Base-by-base conservation (phyloP, 176 grass and related monocot species). In the Aechmea fasciata region DNA sequence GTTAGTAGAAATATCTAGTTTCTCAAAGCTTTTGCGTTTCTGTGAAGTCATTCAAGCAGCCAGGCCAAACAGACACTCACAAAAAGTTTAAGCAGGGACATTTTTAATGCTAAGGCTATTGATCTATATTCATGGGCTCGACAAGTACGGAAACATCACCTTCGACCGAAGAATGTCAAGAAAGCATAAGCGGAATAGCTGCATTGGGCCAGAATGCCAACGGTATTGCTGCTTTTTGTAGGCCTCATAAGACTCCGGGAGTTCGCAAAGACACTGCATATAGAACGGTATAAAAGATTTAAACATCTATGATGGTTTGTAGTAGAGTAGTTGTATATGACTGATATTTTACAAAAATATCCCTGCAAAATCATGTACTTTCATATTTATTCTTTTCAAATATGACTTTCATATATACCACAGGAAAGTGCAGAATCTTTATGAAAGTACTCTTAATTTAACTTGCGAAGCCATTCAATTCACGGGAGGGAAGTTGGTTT, bases 161-260 rank as follows among this genome's bases (percentile, higher is more conserved):
- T 77, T 77, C 13, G 75, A 57, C 13, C 19, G 66, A 68, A 77
- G 66, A 51, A 77, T 69, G 75, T 77, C 75, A 59, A 62, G 23
- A 25, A 77, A 77, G 66, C 75, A 77, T 51, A 77, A 69, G 13
- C 75, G 75, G 54, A 77, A 69, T 49, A 77, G 66, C 18, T 77
- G 75, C 75, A 77, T 77, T 23, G 75, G 75, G 69, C 75, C 75
- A 28, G 75, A 77, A 77, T 77, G 75, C 75, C 75, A 77, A 10
- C 75, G 67, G 52, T 77, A 53, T 50, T 77, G 75, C 41, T 77
- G 75, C 62, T 77, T 77, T 66, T 77, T 77, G 47, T 77, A 77
- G 13, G 75, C 75, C 41, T 77, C 75, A 48, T 77, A 77, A 47
- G 75, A 77, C 61, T 77, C 75, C 8, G 75, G 75, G 10, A 77